Percentiles rank a stretch among this genome's conserved stretches.
These are phyloP conservation scores for Ganoderma meredithae DNA, from an alignment of 1,284 basidiomycete genomes.

Conservation along the genomic window DNA sequence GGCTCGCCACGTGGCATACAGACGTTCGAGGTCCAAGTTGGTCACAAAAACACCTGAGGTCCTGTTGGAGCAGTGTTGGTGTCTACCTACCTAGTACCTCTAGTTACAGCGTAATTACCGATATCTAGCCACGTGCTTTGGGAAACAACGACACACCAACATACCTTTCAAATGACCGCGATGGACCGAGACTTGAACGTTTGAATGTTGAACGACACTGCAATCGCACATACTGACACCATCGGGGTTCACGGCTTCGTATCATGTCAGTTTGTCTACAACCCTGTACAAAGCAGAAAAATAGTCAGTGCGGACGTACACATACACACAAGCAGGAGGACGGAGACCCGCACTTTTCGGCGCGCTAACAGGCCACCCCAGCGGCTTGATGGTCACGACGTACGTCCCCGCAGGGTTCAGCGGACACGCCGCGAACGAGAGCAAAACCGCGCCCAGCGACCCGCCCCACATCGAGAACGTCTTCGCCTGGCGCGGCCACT, in stretches of 20 bases:
- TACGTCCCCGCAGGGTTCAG: neutral
- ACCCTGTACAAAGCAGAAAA: neutral
- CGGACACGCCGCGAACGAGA: neutral
- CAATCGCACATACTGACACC: too few relatives aligned
- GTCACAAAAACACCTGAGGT: too few relatives aligned
- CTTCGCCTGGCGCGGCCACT: neutral
- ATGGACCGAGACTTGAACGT: neutral
- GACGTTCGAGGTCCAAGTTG: too few relatives aligned
- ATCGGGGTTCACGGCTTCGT: neutral
- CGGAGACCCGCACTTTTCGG: neutral
- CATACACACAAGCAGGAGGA: neutral
- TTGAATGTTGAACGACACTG: too few relatives aligned
- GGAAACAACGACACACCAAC: neutral
- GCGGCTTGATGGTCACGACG: neutral
- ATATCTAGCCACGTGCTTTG: neutral
- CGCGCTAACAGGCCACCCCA: neutral
- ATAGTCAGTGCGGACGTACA: too few relatives aligned
- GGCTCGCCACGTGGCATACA: neutral
- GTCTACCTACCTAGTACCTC: too few relatives aligned
- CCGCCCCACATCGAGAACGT: constrained; percentile 8
- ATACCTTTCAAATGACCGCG: neutral
- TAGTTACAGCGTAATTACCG: too few relatives aligned
- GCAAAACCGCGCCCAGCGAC: neutral
- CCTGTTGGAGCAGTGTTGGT: too few relatives aligned
- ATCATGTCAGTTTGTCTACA: neutral